Base-by-base conservation (phyloP, 768 basidiomycete species). In the Phanerochaete carnosa region DNA sequence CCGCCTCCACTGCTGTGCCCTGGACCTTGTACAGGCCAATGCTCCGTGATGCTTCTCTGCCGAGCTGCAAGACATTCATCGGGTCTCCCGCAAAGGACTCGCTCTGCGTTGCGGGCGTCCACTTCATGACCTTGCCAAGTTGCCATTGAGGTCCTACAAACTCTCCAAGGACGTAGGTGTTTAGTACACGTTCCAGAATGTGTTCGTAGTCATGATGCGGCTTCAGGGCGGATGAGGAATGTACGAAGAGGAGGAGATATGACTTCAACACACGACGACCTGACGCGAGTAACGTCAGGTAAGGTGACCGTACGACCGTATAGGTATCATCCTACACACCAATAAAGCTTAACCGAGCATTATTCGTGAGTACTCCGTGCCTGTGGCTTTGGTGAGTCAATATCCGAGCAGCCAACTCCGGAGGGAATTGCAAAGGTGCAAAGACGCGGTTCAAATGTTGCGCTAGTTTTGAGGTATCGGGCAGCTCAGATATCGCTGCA, bases 301-400 rank as follows among this genome's bases (percentile, higher is more conserved):
- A 55, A 50, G 33, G 16, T 19, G 11, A 22, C 35, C 23, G 4
- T 26, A 30, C 45, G 13, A 32, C 8, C 22, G 7, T 28, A 8
- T 35, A 45, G n/a, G 11, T 52, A 9, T 45, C 29, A 22, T 23
- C 13, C n/a, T 25, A 74, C 84, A 58, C 65, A 90, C 91, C 92
- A 29, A 92, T 78, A 67, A 94, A 94, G 45, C 81, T 77, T 47
- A 90, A 74, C 11, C 84, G 84, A 49, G 81, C 84, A 66, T 93
- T 93, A 70, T 92, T 89, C 1, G 92, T 89, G 47, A 79, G 72
- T 51, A 70, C 63, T 29, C 90, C 87, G 57, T 83, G 77, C 50
- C 78, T 82, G 73, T 91, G 92, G 73, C 89, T 91, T 7, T 80
- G 79, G 69, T 94, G 92, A 2, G 92, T 94, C 64, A 94, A 75